Base-by-base conservation (phyloP, 2,329 filamentous ascomycete species). In the Coleophoma cylindrospora region DNA sequence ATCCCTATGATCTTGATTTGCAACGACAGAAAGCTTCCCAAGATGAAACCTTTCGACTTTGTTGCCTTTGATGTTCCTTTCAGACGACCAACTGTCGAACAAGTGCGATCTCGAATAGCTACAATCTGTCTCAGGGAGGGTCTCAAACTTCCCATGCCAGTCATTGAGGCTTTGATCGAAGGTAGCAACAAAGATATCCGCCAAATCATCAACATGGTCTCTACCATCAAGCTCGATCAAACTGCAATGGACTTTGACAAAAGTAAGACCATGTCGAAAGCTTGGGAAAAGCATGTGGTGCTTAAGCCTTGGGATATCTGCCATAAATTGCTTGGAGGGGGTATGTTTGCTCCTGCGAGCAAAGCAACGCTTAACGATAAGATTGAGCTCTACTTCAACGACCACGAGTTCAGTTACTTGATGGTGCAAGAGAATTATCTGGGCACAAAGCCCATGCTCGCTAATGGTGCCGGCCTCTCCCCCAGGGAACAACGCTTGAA, bases 351-450 rank as follows among this genome's bases (percentile, higher is more conserved):
- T 21, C 79, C 84, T 4, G 83, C 84, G 45, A 95, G 90, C 70
- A 95, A 89, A 58, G 76, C 89, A 3, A 95, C 90, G 0, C 74
- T 99, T 34, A 97, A 97, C 65, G 92, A 99, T 68, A 99, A 99
- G 75, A 94, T 95, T 55, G 92, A 99, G 70, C 81, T 99, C 1
- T 99, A 99, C 68, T 99, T 99, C 76, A 97, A 99, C 67, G 94
- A 99, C 62, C 94, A 99, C 64, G 94, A 99, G 62, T 95, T 97
- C 71, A 96, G 91, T 63, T 94, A 86, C 64, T 75, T 99, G 48
- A 97, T 99, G 94, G 84, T 99, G 43, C 94, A 99, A 66, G 95
- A 99, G 68, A 99, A 99, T 65, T 99, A 99, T 61, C 77, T 99
- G 12, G 86, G 83, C 55, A 91, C 90, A 2, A 89, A 84, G 53